A percentile compares a stretch with the other conserved stretches of the same genome.
These are phyloP conservation scores for Marchantia paleacea DNA, from an alignment of 225 moss, liverwort and hornwort species.

Conservation along the genomic window DNA sequence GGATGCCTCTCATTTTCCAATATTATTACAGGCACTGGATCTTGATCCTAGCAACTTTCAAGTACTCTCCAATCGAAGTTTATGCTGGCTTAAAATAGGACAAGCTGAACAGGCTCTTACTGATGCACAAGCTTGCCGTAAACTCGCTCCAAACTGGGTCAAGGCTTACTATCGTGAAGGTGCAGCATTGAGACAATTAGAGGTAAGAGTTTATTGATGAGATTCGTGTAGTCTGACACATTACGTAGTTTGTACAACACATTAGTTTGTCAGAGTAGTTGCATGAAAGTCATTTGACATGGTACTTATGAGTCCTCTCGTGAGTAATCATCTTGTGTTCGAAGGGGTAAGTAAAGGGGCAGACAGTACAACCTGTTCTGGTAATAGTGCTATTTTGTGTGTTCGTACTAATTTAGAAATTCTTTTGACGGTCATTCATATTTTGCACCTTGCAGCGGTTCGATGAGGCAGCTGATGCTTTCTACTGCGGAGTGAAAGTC, in stretches of 20 bases:
- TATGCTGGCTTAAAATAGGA: constrained; percentile 91
- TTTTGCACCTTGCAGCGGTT: constrained; percentile 53
- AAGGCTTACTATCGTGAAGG: constrained; percentile 96
- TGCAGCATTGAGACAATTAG: constrained; percentile 65
- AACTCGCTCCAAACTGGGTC: constrained; percentile 73
- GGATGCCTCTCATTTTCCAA: background rate
- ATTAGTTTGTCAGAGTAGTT: too few relatives aligned
- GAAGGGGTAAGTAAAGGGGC: too few relatives aligned
- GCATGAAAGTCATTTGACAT: too few relatives aligned
- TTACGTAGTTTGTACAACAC: too few relatives aligned
- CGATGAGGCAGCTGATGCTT: constrained; percentile 89
- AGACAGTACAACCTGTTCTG: too few relatives aligned
- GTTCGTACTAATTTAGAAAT: too few relatives aligned
- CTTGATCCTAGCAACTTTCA: constrained; percentile 75
- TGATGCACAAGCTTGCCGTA: constrained; percentile 76
- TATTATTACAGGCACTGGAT: constrained; percentile 66
- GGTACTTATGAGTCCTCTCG: background rate
- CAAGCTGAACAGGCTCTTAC: constrained; percentile 79
- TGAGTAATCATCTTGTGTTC: background rate
- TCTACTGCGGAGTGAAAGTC: constrained; percentile 74
- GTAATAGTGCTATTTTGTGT: too few relatives aligned
- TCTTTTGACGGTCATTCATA: too few relatives aligned
- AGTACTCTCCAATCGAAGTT: constrained; percentile 78
- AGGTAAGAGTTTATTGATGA: constrained; percentile 36
- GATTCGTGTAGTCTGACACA: too few relatives aligned